Conservation (phyloP, 2,329 filamentous ascomycete species). For the Pseudofabraea citricarpa region DNA sequence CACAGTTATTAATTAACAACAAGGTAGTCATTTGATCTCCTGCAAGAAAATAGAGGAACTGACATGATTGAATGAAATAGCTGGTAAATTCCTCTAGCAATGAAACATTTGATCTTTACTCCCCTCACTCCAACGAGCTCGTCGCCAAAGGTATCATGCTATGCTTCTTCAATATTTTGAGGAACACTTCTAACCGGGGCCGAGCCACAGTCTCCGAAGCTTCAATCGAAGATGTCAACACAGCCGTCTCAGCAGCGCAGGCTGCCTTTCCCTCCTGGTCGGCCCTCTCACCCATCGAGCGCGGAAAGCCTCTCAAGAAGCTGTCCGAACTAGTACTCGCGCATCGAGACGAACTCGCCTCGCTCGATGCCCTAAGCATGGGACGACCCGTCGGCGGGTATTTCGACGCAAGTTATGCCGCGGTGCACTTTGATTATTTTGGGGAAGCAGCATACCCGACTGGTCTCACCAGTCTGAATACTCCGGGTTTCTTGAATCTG, state of each 20-base stretch:
- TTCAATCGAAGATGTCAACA: conserved; percentile 57
- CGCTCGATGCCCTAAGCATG: conserved; percentile 1
- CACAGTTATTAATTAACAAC: not conserved
- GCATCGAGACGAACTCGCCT: conserved; percentile 7
- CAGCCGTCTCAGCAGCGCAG: conserved; percentile 61
- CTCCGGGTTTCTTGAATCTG: conserved; percentile 65
- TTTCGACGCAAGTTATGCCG: conserved; percentile 28
- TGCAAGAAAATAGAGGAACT: not conserved
- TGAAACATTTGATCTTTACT: not conserved
- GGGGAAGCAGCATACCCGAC: conserved; percentile 73
- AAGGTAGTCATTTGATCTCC: not conserved
- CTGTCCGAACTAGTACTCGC: conserved; percentile 52
- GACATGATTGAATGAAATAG: not conserved
- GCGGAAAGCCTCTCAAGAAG: conserved; percentile 61
- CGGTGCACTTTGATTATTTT: conserved; percentile 62
- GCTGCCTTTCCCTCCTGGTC: conserved; percentile 65
- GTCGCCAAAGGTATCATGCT: not conserved
- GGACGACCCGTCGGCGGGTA: not conserved
- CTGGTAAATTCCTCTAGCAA: not conserved
- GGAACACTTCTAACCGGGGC: not conserved
- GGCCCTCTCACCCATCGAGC: conserved; percentile 54
- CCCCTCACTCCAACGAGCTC: not conserved
- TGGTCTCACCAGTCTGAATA: conserved; percentile 66
- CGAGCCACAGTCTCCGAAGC: conserved; percentile 54
- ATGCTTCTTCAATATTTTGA: not conserved